phyloP scores from a whole-genome alignment of 768 basidiomycete genomes.

The Podaxis sp. region DNA sequence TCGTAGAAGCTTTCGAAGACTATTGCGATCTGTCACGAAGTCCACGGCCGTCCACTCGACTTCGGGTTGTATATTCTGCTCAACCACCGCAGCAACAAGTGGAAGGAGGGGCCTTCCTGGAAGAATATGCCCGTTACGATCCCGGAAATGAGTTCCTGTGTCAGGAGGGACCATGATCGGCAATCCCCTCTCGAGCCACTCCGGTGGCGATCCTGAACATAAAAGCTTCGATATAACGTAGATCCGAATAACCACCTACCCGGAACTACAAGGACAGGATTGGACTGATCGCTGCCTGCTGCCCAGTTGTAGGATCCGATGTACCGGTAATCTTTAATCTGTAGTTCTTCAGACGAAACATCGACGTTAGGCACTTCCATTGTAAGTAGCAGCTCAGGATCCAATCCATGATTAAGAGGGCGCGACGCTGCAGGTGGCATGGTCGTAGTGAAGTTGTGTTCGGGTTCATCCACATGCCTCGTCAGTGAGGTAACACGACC shows the following conservation, averaged over 20 bases:
- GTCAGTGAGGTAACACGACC: not conserved
- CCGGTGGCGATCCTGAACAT: constrained; percentile 50
- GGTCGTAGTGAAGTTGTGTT: not conserved
- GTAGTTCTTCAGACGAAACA: constrained; percentile 23
- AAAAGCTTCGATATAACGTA: no score
- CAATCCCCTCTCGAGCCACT: constrained; percentile 44
- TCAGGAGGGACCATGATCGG: constrained; percentile 56
- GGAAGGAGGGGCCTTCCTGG: constrained; percentile 40
- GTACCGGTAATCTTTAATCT: constrained; percentile 31
- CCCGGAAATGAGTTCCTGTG: constrained; percentile 41
- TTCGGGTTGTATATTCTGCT: constrained; percentile 23
- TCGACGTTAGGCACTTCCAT: constrained; percentile 19
- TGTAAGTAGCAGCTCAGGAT: constrained; percentile 17
- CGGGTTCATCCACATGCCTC: not conserved
- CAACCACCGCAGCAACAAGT: constrained; percentile 54
- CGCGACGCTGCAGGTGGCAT: not conserved
- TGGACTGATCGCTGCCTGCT: constrained; percentile 17
- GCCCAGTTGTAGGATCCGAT: constrained; percentile 60
- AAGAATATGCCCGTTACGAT: constrained; percentile 53
- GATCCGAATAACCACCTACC: constrained; percentile 19
- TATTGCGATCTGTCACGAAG: constrained; percentile 62
- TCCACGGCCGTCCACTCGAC: constrained; percentile 41
- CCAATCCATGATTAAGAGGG: constrained; percentile 3
- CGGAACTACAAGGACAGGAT: constrained; percentile 51
- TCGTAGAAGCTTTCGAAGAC: constrained; percentile 55